Evolutionary conservation across 495 filamentous ascomycete species (phyloP), one percentile per base, ranked within the genome.

Genomic region (Pyronema domesticum): DNA sequence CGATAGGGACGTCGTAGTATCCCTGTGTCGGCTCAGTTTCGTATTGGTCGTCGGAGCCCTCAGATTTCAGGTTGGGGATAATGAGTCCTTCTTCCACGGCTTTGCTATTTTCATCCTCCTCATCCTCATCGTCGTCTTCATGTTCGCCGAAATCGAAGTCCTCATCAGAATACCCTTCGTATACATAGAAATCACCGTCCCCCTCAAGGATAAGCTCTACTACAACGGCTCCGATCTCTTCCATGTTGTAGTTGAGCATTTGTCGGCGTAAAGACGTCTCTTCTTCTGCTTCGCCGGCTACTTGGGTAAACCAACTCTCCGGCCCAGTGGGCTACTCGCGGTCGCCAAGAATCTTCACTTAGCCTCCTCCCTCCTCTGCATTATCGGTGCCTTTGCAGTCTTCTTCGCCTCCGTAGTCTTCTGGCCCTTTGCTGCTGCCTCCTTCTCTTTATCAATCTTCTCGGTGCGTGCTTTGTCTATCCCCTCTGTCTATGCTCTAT

Each of bases 1-100:
- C 91, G 57, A 98, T 82, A 3, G 91, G 91, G 10, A 93, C 85
- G 57, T 84, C 77, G 60, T 96, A 95, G 68, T 89, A 95, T 19
- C 84, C 88, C 67, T 86, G 78, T 36, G 77, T 81, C 7, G 91
- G 91, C 60, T 96, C 91, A 64, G 96, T 98, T 66, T 91, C 86
- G 63, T 98, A 98, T 65, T 95, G 86, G 48, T 95, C 89, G 37
- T 82, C 79, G 1, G 73, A 67, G 7, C 74, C 73, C 43, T 80
- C 75, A 9, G 17, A 75, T 71, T 35, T 70, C 17, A 85, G 67
- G 63, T 96, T 93, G 13, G 91, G 91, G 60, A 96, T 88, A 44
- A 98, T 89, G 8, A 98, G 76, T 39, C 86, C 80, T 59, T 96
- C 83, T 56, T 95, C 86, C 51, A 86, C n/a, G n/a, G n/a, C n/a